These are phyloP conservation scores for button mushroom (Agaricus bisporus) DNA, from an alignment of 768 basidiomycete genomes.

Conservation along the genomic window DNA sequence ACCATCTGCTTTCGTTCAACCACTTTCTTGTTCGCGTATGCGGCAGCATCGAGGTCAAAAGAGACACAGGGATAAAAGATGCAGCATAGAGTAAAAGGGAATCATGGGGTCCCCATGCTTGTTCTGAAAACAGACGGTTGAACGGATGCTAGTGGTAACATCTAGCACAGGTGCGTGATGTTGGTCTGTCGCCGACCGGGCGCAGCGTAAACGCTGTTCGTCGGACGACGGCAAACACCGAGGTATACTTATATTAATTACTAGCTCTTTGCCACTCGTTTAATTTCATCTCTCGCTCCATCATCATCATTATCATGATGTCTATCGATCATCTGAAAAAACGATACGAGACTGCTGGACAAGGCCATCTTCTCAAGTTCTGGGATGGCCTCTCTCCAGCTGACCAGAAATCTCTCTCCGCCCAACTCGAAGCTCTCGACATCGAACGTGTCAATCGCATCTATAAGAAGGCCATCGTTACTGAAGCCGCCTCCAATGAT, in stretches of 20 bases:
- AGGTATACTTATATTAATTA: constrained; percentile 9
- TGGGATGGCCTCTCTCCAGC: constrained; percentile 63
- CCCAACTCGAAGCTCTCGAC: constrained; percentile 77
- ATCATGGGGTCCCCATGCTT: too few relatives aligned
- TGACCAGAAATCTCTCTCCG: constrained; percentile 57
- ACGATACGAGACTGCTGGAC: constrained; percentile 74
- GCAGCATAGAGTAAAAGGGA: too few relatives aligned
- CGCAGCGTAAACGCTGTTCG: constrained; percentile 3
- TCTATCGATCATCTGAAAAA: constrained; percentile 48
- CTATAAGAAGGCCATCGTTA: constrained; percentile 66
- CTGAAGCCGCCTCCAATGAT: constrained; percentile 48
- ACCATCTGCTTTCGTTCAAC: too few relatives aligned
- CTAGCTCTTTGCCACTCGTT: constrained; percentile 1
- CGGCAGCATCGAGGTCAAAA: too few relatives aligned
- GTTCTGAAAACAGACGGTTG: background rate
- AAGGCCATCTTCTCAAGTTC: constrained; percentile 87
- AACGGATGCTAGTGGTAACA: background rate
- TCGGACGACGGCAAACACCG: constrained; percentile 13
- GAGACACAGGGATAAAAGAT: too few relatives aligned
- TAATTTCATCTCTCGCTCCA: constrained; percentile 5
- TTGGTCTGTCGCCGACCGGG: constrained; percentile 3
- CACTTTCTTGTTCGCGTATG: too few relatives aligned
- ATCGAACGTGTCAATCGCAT: constrained; percentile 89
- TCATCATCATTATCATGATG: constrained; percentile 31
- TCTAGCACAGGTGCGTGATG: constrained; percentile 2